phyloP scores from a whole-genome alignment of 331 rosid species.

The Dryas integrifolia region DNA sequence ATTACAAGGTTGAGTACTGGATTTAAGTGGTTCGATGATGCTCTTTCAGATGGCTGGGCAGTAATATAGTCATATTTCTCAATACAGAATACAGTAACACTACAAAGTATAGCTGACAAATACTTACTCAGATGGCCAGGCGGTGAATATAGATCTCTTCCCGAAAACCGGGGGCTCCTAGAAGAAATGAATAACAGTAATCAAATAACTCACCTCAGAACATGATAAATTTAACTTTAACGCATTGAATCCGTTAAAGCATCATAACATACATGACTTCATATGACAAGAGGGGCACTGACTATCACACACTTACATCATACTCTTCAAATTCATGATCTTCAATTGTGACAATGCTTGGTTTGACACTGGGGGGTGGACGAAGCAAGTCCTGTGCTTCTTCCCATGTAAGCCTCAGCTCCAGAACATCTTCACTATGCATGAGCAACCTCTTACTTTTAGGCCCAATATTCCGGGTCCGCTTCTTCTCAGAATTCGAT shows the following conservation, averaged over 20 bases:
- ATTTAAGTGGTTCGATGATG: not conserved
- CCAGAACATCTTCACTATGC: slow-evolving; percentile 76
- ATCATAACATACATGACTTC: not conserved
- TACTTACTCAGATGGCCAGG: slow-evolving; percentile 70
- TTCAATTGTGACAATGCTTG: slow-evolving; percentile 78
- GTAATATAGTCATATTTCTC: not conserved
- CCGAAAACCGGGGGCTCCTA: slow-evolving; percentile 98
- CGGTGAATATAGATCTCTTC: slow-evolving; percentile 74
- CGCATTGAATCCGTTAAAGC: not conserved
- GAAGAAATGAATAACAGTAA: slow-evolving; percentile 30
- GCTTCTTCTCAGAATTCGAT: slow-evolving; percentile 64
- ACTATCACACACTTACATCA: slow-evolving; percentile 53
- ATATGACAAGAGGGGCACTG: slow-evolving; percentile 11
- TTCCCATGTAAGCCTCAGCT: slow-evolving; percentile 95
- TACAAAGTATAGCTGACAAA: slow-evolving; percentile 2
- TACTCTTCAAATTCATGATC: slow-evolving; percentile 92
- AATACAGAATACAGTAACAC: not conserved
- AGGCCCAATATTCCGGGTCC: slow-evolving; percentile 82
- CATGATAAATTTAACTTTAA: slow-evolving; percentile 18
- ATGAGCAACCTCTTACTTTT: slow-evolving; percentile 83
- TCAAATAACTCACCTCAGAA: slow-evolving; percentile 25
- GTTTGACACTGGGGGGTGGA: slow-evolving; percentile 78
- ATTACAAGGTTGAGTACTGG: not conserved
- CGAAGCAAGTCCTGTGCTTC: slow-evolving; percentile 99
- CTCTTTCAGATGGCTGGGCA: slow-evolving; percentile 1